Evolutionary conservation across 2,329 filamentous ascomycete genomes (phyloP).

Genomic region (Scolecobasidium constrictum): DNA sequence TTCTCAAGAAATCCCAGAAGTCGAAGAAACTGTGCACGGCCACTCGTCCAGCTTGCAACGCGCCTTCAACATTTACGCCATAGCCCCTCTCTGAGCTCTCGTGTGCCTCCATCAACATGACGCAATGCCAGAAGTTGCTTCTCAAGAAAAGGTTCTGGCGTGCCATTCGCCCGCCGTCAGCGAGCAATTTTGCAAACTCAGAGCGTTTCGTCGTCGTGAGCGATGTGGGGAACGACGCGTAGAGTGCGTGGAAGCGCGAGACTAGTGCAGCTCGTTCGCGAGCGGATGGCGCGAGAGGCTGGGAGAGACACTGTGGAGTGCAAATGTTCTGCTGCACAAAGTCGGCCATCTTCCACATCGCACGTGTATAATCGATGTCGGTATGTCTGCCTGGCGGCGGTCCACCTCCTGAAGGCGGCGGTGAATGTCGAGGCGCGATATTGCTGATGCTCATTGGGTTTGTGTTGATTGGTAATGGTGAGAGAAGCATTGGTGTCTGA

Average conservation of each 20-base stretch:
- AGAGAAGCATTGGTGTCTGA: slow-evolving; percentile 46
- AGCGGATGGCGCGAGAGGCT: slow-evolving; percentile 58
- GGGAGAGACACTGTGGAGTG: slow-evolving; percentile 60
- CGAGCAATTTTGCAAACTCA: slow-evolving; percentile 46
- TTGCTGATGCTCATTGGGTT: slow-evolving; percentile 42
- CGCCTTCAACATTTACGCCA: slow-evolving; percentile 50
- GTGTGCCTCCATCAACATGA: slow-evolving; percentile 67
- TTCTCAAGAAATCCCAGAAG: slow-evolving; percentile 55
- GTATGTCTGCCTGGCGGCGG: slow-evolving; percentile 15
- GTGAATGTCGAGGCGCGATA: slow-evolving; percentile 27
- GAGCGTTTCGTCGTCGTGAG: slow-evolving; percentile 59
- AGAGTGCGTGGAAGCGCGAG: slow-evolving; percentile 58
- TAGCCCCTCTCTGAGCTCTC: slow-evolving; percentile 48
- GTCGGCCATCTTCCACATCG: slow-evolving; percentile 70
- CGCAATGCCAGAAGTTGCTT: slow-evolving; percentile 74
- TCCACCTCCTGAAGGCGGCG: no score
- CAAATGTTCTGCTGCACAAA: slow-evolving; percentile 69
- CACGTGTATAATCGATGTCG: slow-evolving; percentile 50
- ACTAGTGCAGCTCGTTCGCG: slow-evolving; percentile 61
- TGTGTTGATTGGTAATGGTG: slow-evolving; percentile 29
- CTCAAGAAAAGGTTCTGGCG: slow-evolving; percentile 68
- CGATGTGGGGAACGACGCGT: slow-evolving; percentile 59
- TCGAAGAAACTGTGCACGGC: slow-evolving; percentile 67
- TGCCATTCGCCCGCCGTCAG: slow-evolving; percentile 53
- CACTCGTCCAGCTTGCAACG: slow-evolving; percentile 65